phyloP scores from a whole-genome alignment of 192 early-diverging fungal species.

The Coemansia asiatica region DNA sequence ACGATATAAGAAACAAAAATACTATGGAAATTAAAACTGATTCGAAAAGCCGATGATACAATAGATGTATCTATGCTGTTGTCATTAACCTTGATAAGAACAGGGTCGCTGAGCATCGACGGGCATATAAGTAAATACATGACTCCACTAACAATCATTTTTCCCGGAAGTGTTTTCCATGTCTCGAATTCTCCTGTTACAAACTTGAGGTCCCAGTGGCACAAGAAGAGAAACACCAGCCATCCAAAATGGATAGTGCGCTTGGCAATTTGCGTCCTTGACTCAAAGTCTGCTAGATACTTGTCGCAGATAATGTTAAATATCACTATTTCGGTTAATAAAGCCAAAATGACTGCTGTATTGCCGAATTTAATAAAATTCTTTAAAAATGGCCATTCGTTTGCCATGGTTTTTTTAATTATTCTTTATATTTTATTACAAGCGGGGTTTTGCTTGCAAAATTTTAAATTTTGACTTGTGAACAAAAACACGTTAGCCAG shows the following conservation, averaged over 20 bases:
- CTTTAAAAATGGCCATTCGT: background rate
- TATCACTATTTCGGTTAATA: background rate
- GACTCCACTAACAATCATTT: conserved; percentile 5
- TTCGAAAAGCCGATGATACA: background rate
- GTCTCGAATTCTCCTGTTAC: background rate
- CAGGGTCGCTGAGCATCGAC: conserved; percentile 4
- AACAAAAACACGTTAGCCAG: too few species aligned
- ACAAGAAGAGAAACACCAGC: background rate
- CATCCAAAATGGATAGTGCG: conserved; percentile 2
- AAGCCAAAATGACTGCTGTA: background rate
- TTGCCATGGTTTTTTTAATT: background rate
- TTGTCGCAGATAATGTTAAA: background rate
- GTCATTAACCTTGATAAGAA: background rate
- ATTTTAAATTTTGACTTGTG: too few species aligned
- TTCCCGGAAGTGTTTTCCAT: background rate
- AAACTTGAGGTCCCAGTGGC: background rate
- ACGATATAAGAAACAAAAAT: background rate
- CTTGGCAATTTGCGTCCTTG: conserved; percentile 4
- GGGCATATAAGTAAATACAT: background rate
- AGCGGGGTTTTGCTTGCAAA: too few species aligned
- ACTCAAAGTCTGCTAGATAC: conserved; percentile 7
- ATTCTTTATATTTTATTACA: background rate
- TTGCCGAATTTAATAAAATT: background rate
- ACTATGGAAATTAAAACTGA: background rate
- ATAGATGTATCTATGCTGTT: background rate